Percentiles rank a stretch among this genome's conserved stretches.
These are phyloP conservation scores for Fusarium albosuccineum DNA, from an alignment of 2,329 filamentous ascomycete genomes.

Conservation along the genomic window DNA sequence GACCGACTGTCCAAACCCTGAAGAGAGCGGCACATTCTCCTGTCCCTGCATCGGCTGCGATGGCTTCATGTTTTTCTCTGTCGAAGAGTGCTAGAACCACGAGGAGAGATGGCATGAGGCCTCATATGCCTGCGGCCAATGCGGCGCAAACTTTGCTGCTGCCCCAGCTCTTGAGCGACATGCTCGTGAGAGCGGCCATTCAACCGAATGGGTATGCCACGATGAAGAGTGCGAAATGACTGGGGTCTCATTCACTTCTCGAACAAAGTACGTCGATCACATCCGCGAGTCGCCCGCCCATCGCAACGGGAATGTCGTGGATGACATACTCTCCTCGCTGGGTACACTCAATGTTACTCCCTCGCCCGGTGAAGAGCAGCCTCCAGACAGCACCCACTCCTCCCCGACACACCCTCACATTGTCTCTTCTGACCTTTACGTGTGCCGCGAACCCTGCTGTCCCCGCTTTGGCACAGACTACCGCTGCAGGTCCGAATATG, in stretches of 20 bases:
- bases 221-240: slow-evolving; percentile 15
- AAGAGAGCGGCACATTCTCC: slow-evolving; percentile 25
- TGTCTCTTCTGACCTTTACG: neutral
- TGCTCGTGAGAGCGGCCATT: slow-evolving; percentile 20
- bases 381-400: neutral
- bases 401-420: neutral
- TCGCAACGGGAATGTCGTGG: neutral
- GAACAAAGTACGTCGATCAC: slow-evolving; percentile 20
- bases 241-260: slow-evolving; percentile 9
- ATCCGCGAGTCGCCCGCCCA: slow-evolving; percentile 13
- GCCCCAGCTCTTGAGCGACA: slow-evolving; percentile 39
- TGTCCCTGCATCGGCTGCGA: slow-evolving; percentile 46
- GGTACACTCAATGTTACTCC: neutral
- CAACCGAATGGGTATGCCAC: slow-evolving; percentile 20
- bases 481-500: slow-evolving; percentile 29
- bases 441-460: slow-evolving; percentile 39
- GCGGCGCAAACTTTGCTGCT: slow-evolving; percentile 39
- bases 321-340: neutral
- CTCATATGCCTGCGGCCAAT: slow-evolving; percentile 41
- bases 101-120: slow-evolving; percentile 43
- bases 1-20: slow-evolving; percentile 19
- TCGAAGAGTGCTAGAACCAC: slow-evolving; percentile 42
- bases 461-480: slow-evolving; percentile 31
- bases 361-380: neutral
- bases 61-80: slow-evolving; percentile 37